phyloP scores from a whole-genome alignment of 768 basidiomycete genomes.

The Crucibulum laeve region DNA sequence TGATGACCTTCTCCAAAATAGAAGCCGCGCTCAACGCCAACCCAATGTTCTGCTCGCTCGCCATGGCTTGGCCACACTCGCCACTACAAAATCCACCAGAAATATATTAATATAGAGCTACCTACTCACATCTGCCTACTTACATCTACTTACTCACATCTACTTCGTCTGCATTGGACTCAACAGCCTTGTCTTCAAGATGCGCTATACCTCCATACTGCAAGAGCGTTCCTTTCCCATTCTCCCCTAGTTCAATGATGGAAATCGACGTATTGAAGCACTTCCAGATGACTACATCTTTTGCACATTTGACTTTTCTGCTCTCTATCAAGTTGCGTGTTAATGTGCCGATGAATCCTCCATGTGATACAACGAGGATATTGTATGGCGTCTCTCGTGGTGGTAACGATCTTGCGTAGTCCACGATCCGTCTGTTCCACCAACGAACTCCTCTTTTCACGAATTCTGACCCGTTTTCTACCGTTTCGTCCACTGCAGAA shows the following conservation, averaged over 20 bases:
- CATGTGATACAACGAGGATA: conserved; percentile 64
- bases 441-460: conserved; percentile 47
- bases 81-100: too few relatives aligned
- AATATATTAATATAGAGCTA: not conserved
- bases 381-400: conserved; percentile 23
- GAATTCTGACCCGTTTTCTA: conserved; percentile 39
- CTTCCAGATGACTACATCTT: conserved; percentile 26
- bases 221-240: conserved; percentile 35
- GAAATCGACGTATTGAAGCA: conserved; percentile 57
- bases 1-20: not conserved
- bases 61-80: too few relatives aligned
- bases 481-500: conserved; percentile 20
- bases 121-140: not conserved
- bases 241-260: conserved; percentile 46
- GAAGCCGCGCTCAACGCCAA: too few relatives aligned
- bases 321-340: conserved; percentile 42
- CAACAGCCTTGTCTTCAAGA: conserved; percentile 30
- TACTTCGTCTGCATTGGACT: conserved; percentile 49
- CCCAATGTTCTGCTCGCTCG: too few relatives aligned
- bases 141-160: conserved; percentile 4
- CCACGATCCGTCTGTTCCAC: conserved; percentile 51
- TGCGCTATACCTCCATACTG: conserved; percentile 56
- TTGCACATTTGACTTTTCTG: conserved; percentile 28
- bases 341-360: conserved; percentile 55
- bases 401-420: conserved; percentile 16